Evolutionary conservation across 305 asterid species (phyloP).

Genomic region (Solanum aculeatissimum): DNA sequence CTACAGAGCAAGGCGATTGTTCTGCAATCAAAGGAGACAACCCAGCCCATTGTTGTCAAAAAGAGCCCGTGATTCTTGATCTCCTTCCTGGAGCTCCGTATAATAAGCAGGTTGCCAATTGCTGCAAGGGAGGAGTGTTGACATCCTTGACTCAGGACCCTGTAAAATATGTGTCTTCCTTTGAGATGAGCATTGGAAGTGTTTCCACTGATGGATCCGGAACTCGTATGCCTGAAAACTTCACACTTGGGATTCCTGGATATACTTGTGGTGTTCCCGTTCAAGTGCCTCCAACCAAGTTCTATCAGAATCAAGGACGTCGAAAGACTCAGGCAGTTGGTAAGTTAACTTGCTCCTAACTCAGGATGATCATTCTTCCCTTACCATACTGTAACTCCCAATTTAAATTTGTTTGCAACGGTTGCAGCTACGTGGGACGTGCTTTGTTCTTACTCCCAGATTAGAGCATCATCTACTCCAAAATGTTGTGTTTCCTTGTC

Average conservation of each 20-base stretch:
- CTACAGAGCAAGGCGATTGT: constrained; percentile 77
- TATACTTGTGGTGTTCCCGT: constrained; percentile 60
- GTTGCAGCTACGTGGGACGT: constrained; percentile 61
- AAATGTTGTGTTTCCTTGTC: constrained; percentile 72
- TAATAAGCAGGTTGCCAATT: constrained; percentile 43
- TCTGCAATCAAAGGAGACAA: constrained; percentile 29
- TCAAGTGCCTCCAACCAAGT: constrained; percentile 48
- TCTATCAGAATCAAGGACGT: constrained; percentile 41
- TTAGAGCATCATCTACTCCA: constrained; percentile 43
- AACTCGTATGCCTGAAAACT: constrained; percentile 26
- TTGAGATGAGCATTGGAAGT: constrained; percentile 44
- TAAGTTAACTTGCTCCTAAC: constrained; percentile 6
- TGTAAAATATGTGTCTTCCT: constrained; percentile 17
- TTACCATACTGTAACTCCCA: background rate
- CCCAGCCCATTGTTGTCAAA: constrained; percentile 64
- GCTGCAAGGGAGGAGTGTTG: constrained; percentile 70
- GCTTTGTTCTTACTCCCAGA: constrained; percentile 66
- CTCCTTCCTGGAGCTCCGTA: constrained; percentile 57
- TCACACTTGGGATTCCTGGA: constrained; percentile 52
- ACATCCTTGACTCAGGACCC: constrained; percentile 51
- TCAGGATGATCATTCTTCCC: background rate
- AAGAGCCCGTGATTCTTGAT: constrained; percentile 51
- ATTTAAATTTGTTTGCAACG: background rate
- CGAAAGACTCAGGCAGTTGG: constrained; percentile 66
- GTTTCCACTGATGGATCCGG: background rate